phyloP scores from a whole-genome alignment of 2,329 filamentous ascomycete species.

The Botrytis fabae region DNA sequence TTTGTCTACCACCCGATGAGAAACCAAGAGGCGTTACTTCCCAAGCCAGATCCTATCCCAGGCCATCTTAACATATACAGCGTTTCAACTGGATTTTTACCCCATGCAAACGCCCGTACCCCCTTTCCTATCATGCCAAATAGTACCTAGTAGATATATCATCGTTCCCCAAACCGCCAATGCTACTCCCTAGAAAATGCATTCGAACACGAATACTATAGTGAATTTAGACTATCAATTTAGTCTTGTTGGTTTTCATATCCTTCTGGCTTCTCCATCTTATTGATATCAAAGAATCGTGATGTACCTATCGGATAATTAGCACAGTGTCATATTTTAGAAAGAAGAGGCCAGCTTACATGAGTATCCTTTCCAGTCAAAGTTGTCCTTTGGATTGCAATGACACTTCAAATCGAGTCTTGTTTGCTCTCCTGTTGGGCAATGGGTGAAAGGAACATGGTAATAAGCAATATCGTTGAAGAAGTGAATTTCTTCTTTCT shows the following conservation, averaged over 20 bases:
- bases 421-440: conserved; percentile 84
- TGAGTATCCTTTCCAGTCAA: conserved; percentile 98
- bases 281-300: conserved; percentile 81
- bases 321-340: conserved; percentile 24
- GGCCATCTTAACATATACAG: conserved; percentile 19
- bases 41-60: conserved; percentile 18
- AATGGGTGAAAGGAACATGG: conserved; percentile 97
- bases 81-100: conserved; percentile 1
- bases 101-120: conserved; percentile 23
- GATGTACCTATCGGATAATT: conserved; percentile 64
- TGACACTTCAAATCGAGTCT: conserved; percentile 85
- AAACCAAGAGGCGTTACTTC: conserved; percentile 20
- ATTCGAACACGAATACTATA: conserved; percentile 23
- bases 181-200: conserved; percentile 16
- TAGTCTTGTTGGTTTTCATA: conserved; percentile 71
- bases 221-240: conserved; percentile 20
- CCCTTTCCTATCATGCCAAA: conserved; percentile 31
- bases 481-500: conserved; percentile 95
- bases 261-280: conserved; percentile 78
- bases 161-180: conserved; percentile 7
- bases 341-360: conserved; percentile 60
- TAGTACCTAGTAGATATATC: conserved; percentile 24
- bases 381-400: conserved; percentile 95
- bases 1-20: conserved; percentile 3
- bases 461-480: conserved; percentile 99